phyloP scores from a whole-genome alignment of 257 asterid genomes.

The Coffea eugenioides region DNA sequence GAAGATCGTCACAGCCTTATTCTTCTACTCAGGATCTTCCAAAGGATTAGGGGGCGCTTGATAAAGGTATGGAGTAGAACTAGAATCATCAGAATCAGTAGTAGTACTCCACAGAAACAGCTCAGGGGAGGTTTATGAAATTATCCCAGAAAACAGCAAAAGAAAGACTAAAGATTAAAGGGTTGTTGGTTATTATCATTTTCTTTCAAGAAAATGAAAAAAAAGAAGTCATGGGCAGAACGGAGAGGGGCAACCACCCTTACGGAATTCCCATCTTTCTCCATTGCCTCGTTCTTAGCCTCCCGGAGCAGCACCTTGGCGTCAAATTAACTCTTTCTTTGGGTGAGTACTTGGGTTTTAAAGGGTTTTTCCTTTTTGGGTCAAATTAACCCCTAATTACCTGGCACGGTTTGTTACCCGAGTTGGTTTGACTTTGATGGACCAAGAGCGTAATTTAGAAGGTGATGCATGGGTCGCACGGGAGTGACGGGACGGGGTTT shows the following conservation, averaged over 20 bases:
- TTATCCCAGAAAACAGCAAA: background rate
- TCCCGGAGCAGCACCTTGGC: background rate
- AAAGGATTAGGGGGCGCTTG: background rate
- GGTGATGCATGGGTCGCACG: no score
- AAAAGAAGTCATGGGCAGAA: background rate
- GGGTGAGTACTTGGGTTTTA: no score
- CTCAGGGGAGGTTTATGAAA: background rate
- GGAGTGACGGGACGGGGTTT: no score
- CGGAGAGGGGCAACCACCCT: slow-evolving; percentile 7
- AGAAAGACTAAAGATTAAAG: background rate
- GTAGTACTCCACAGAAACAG: background rate
- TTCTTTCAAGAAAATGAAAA: background rate
- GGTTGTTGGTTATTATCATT: background rate
- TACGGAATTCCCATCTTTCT: background rate
- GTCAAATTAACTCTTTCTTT: background rate
- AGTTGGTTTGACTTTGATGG: no score
- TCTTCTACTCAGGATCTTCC: background rate
- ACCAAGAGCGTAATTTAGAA: no score
- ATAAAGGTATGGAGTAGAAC: background rate
- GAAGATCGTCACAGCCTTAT: slow-evolving; percentile 14
- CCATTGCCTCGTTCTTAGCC: background rate
- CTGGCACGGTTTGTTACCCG: no score
- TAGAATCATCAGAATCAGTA: no score
- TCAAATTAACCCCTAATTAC: no score
- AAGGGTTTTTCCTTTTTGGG: no score